Evolutionary conservation across 1,284 basidiomycete species (phyloP).

Genomic region (Austropuccinia psidii): DNA sequence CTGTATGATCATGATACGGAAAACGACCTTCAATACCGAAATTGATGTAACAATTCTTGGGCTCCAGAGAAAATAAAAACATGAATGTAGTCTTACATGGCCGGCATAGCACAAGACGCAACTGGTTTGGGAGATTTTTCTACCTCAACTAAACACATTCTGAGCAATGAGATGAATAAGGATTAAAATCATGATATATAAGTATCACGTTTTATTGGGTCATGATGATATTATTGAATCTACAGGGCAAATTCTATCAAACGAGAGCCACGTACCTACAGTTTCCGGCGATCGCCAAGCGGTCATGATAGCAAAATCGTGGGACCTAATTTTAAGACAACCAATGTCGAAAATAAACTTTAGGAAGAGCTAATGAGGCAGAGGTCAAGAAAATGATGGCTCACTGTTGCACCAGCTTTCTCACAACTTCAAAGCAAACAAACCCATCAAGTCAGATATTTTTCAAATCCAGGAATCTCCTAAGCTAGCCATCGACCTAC

Average conservation of each 20-base stretch:
- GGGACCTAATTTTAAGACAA: conserved; percentile 49
- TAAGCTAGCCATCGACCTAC: not conserved
- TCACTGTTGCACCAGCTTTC: conserved; percentile 34
- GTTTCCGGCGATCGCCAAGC: conserved; percentile 87
- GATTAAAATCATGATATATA: not conserved
- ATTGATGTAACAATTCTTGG: too few relatives aligned
- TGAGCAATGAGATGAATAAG: conserved; percentile 40
- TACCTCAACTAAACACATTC: conserved; percentile 97
- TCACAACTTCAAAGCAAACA: conserved; percentile 20
- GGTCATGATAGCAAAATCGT: conserved; percentile 86
- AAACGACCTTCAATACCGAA: too few relatives aligned
- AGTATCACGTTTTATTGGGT: too few relatives aligned
- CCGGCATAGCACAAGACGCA: conserved; percentile 86
- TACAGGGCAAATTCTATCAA: not conserved
- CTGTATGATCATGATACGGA: too few relatives aligned
- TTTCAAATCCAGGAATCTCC: not conserved
- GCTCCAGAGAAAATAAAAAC: too few relatives aligned
- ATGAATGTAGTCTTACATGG: conserved; percentile 57
- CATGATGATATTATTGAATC: not conserved
- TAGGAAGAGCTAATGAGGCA: not conserved
- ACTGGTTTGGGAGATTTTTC: conserved; percentile 90
- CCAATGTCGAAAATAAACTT: conserved; percentile 38
- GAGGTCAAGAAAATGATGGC: not conserved
- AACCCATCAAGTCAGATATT: not conserved
- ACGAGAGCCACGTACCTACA: conserved; percentile 61